Evolutionary conservation across 192 early-diverging fungal genomes (phyloP), one percentile per base, ranked within the genome.

Genomic region (Podila clonocystis): DNA sequence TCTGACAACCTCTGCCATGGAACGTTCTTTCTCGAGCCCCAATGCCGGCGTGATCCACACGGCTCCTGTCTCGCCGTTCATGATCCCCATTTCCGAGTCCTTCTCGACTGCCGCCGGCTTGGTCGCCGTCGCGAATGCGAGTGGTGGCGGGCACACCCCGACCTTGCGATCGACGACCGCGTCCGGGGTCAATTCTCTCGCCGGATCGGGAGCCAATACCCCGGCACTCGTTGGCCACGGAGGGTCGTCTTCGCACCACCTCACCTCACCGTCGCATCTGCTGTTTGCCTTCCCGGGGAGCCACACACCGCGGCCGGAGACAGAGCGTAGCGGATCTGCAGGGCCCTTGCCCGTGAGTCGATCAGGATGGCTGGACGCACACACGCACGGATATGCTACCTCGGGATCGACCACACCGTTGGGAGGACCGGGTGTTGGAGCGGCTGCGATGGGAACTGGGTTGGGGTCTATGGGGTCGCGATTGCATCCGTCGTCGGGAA

Each of bases 1-100:
- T 5, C 52, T 55, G 19, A 4, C 52, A 22, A 55, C 30, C 7
- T 6, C 59, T 19, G 26, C 30, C 28, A 61, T 61, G 59, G 59
- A 61, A 30, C 59, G 59, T 17, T 61, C 59, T 3, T 61, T 61
- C 11, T 61, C 59, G 28, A 61, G 59, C 26, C 59, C 59, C 0
- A 33, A 17, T 33, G 26, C 59, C 11, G 26, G 59, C 12, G 28
- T 61, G 30, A 19, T 61, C 30, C 59, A 61, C 30, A 61, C 59
- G 6, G 7, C 59, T 3, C 59, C 59, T 12, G 30, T 61, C 13
- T 34, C 59, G 13, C 29, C 59, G 5, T 61, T 61, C 17, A 61
- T 61, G 59, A 5, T 30, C 59, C 30, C 59, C 26, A 28, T 61
- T 2, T 24, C 52, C 9, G 9, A n/a, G 1, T 55, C 52, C 6